Evolutionary conservation across 257 asterid genomes (phyloP).

Genomic region (Solanum paucissectum): DNA sequence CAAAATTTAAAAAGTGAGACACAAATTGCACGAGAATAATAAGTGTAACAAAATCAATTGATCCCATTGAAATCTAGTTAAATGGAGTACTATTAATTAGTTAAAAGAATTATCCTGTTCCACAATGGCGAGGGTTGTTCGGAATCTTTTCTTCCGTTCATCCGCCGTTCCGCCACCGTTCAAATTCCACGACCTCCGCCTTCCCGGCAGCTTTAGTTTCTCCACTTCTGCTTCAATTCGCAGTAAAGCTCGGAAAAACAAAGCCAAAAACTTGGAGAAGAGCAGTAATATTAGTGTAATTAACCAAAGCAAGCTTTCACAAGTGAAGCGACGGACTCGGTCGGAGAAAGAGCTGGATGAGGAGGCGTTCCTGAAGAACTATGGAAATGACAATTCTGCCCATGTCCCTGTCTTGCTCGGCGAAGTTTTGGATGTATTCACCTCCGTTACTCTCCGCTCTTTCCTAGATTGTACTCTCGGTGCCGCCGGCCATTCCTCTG

Average conservation of each 20-base stretch:
- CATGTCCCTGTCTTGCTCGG: slow-evolving; percentile 89
- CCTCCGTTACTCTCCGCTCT: slow-evolving; percentile 47
- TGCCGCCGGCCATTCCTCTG: slow-evolving; percentile 86
- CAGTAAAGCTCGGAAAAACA: slow-evolving; percentile 7
- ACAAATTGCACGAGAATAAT: too few species aligned
- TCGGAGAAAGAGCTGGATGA: slow-evolving; percentile 71
- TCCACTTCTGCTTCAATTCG: slow-evolving; percentile 6
- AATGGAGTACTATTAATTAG: background rate
- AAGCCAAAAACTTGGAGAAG: slow-evolving; percentile 2
- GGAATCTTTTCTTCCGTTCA: background rate
- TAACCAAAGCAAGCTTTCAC: slow-evolving; percentile 22
- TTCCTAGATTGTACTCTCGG: slow-evolving; percentile 97
- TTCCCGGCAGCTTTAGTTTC: background rate
- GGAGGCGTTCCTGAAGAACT: slow-evolving; percentile 37
- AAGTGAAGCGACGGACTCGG: slow-evolving; percentile 73
- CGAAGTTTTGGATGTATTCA: slow-evolving; percentile 73
- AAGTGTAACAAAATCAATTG: too few species aligned
- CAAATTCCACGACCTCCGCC: background rate
- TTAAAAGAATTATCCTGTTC: background rate
- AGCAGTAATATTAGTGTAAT: slow-evolving; percentile 10
- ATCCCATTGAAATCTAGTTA: too few species aligned
- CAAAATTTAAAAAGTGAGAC: too few species aligned
- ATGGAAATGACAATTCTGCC: slow-evolving; percentile 42
- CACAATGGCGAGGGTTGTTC: background rate
- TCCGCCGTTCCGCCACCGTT: background rate